Evolutionary conservation across 768 basidiomycete genomes (phyloP).

Genomic region (Suillus subalutaceus): DNA sequence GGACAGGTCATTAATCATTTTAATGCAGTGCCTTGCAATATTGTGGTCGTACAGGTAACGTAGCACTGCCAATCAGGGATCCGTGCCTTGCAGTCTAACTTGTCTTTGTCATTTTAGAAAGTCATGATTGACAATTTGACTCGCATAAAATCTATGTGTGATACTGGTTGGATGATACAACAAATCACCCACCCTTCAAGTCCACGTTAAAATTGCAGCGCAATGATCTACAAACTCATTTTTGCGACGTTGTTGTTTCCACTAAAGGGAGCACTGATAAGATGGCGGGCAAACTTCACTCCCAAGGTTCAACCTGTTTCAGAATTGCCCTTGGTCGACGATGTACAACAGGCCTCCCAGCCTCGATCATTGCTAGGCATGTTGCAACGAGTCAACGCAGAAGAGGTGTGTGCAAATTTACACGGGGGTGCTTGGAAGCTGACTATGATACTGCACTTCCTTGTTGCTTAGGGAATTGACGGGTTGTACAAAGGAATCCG

Average conservation of each 20-base stretch:
- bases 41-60: neutral
- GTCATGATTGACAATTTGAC: neutral
- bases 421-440: neutral
- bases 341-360: neutral
- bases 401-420: conserved; percentile 2
- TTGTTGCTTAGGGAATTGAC: conserved; percentile 1
- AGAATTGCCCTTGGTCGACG: neutral
- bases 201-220: neutral
- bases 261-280: conserved; percentile 7
- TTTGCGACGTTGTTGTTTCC: conserved; percentile 3
- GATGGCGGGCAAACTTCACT: conserved; percentile 10
- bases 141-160: neutral
- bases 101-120: neutral
- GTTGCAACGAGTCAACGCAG: neutral
- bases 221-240: neutral
- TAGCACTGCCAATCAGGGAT: neutral
- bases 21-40: neutral
- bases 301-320: neutral
- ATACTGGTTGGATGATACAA: neutral
- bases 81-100: neutral
- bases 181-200: neutral
- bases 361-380: neutral
- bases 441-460: neutral
- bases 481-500: neutral
- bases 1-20: neutral